These are phyloP conservation scores for Styphnolobium japonicum DNA, from an alignment of 306 rosid species.

Conservation along the genomic window DNA sequence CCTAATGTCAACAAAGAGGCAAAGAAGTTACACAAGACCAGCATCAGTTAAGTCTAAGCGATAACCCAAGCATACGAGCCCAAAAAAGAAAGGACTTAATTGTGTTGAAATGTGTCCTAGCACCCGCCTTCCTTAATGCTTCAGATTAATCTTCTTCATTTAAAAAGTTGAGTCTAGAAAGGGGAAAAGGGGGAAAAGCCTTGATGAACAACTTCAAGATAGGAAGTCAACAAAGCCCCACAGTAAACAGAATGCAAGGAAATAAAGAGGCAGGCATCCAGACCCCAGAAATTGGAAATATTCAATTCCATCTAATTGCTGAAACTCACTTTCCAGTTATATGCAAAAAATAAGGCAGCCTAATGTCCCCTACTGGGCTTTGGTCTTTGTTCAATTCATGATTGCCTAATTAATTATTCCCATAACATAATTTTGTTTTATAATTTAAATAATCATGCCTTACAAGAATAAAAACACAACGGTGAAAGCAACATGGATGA, in stretches of 20 bases:
- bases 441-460: too few relatives aligned
- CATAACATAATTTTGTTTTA: neutral
- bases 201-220: neutral
- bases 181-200: neutral
- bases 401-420: neutral
- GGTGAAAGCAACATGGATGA: neutral
- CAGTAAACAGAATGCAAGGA: neutral
- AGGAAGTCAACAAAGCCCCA: neutral
- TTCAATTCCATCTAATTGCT: neutral
- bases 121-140: neutral
- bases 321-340: neutral
- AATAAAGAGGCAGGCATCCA: neutral
- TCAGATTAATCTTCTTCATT: neutral
- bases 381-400: neutral
- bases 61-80: neutral
- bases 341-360: neutral
- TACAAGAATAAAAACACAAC: neutral
- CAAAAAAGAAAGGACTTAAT: neutral
- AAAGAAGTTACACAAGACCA: neutral
- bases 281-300: neutral
- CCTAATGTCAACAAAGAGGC: neutral
- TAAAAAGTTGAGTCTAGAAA: neutral
- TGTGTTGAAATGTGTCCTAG: neutral
- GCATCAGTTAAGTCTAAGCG: neutral
- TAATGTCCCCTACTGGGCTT: neutral